A percentile compares a stretch with the other conserved stretches of the same genome.
These are phyloP conservation scores for Epichloe brachyelytri DNA, from an alignment of 2,329 filamentous ascomycete genomes.

Conservation along the genomic window DNA sequence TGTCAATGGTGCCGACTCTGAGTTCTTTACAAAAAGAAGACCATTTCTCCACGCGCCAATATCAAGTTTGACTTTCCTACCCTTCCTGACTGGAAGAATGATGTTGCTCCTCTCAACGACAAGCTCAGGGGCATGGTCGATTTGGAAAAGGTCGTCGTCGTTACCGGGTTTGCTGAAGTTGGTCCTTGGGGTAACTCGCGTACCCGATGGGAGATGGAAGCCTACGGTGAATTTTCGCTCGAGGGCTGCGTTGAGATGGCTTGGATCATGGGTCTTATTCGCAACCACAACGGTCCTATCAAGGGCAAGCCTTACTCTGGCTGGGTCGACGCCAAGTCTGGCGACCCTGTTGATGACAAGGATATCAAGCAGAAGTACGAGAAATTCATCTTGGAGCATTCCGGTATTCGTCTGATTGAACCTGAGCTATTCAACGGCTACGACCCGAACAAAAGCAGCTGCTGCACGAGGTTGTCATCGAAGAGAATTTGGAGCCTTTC, in stretches of 20 bases:
- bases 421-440: conserved; percentile 95
- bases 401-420: conserved; percentile 94
- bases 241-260: conserved; percentile 99
- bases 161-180: conserved; percentile 91
- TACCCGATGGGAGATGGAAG: conserved; percentile 99
- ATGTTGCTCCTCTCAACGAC: conserved; percentile 78
- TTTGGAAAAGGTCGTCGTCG: conserved; percentile 92
- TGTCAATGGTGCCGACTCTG: conserved; percentile 85
- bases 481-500: conserved; percentile 94
- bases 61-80: conserved; percentile 94
- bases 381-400: conserved; percentile 90
- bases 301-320: conserved; percentile 96
- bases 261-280: conserved; percentile 99
- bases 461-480: conserved; percentile 92
- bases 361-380: conserved; percentile 97
- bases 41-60: conserved; percentile 87
- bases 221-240: conserved; percentile 87
- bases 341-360: conserved; percentile 94
- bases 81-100: conserved; percentile 81
- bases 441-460: conserved; percentile 97
- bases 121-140: conserved; percentile 96
- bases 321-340: conserved; percentile 90
- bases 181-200: conserved; percentile 98
- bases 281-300: conserved; percentile 90
- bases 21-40: conserved; percentile 91